These are phyloP conservation scores for Scorias spongiosa DNA, from an alignment of 2,329 filamentous ascomycete species.

Conservation along the genomic window DNA sequence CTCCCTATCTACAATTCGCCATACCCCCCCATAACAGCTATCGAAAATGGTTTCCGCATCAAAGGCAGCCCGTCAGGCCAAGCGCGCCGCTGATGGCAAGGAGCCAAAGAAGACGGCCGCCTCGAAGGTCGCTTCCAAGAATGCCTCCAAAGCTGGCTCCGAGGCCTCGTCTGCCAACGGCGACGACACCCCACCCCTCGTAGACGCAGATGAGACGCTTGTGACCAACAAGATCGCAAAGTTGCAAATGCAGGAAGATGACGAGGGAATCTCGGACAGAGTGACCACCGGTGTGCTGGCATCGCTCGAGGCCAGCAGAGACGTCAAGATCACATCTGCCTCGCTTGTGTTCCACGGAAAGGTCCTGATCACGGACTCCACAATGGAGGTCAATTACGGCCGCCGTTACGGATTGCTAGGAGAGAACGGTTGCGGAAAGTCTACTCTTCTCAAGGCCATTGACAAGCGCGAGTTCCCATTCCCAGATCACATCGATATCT, in stretches of 20 bases:
- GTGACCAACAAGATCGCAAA: slow-evolving; percentile 68
- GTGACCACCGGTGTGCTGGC: slow-evolving; percentile 94
- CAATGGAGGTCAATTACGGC: slow-evolving; percentile 81
- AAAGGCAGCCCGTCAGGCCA: slow-evolving; percentile 52
- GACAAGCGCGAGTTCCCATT: slow-evolving; percentile 87
- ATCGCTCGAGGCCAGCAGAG: slow-evolving; percentile 69
- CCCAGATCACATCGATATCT: slow-evolving; percentile 93
- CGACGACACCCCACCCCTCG: slow-evolving; percentile 46
- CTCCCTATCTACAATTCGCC: background rate
- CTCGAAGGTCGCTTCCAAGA: slow-evolving; percentile 54
- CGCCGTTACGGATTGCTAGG: slow-evolving; percentile 88
- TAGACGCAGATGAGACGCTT: slow-evolving; percentile 55
- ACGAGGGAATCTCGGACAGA: slow-evolving; percentile 88
- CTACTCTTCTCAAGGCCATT: slow-evolving; percentile 91
- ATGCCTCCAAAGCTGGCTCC: slow-evolving; percentile 46
- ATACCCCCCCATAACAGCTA: slow-evolving; percentile 1
- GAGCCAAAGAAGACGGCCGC: slow-evolving; percentile 63
- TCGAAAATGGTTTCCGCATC: slow-evolving; percentile 50
- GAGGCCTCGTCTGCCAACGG: slow-evolving; percentile 53
- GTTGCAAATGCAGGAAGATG: slow-evolving; percentile 83
- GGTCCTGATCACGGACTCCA: slow-evolving; percentile 87
- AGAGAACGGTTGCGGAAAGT: slow-evolving; percentile 99
- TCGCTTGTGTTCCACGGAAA: slow-evolving; percentile 96
- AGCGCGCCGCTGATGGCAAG: slow-evolving; percentile 51
- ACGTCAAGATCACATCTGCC: slow-evolving; percentile 91